Base-by-base conservation (phyloP, 345 rosid species). In the Sisymbrium irio region DNA sequence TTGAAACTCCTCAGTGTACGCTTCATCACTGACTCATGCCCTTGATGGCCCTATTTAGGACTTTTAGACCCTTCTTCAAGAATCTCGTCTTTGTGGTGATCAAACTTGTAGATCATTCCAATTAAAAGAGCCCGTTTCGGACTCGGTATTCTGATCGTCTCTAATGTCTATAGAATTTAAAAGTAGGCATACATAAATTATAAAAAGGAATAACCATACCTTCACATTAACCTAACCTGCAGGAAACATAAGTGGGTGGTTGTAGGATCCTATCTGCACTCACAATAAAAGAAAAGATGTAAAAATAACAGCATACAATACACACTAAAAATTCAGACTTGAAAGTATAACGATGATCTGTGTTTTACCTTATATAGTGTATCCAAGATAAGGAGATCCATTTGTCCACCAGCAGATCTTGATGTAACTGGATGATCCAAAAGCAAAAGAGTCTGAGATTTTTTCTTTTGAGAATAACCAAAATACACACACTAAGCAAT, bases 81-180 rank as follows among this genome's bases (percentile, higher is more conserved):
- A 78, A 80, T 85, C 54, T 84, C 89, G 84, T 89, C 96, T 82
- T 79, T 87, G 65, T 82, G 44, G 82, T 93, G 97, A 78, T 93
- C 96, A 74, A 91, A 91, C 67, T 88, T 88, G 70, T 93, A 97
- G 25, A 93, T 89, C 98, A 93, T 85, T 69, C 98, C 97, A 19
- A 89, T 81, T 58, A 93, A 72, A 44, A 91, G 88, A 75, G 94
- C 96, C 65, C 68, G 83, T 77, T 88, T 91, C 4, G 98, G 97
- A 66, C 85, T 79, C 45, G 91, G 69, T 74, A 84, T 89, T 85
- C 84, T 93, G 76, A 93, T 78, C 27, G 94, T 85, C 35, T 89
- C 93, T 53, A 93, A 90, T 62, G 89, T 82, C 98, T 93, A 85
- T 47, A 10, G 50, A 59, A n/a, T n/a, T n/a, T n/a, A 30, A 39